Evolutionary conservation across 2,329 filamentous ascomycete genomes (phyloP), one percentile per base, ranked within the genome.

Genomic region (Tympanopsis confertula): DNA sequence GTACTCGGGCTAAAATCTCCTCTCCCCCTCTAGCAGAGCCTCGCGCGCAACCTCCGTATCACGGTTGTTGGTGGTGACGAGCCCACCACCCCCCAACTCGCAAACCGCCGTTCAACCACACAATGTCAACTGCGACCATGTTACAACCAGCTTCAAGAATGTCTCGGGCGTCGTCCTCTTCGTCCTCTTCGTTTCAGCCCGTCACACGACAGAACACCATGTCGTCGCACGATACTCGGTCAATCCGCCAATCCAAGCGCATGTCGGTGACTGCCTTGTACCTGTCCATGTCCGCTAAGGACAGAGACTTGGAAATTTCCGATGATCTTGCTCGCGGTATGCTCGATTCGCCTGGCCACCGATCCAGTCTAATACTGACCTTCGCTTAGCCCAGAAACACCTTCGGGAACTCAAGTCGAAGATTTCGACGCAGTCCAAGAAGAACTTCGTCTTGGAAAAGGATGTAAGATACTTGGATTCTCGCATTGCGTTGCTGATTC

Each of bases 371-470:
- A 44, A 47, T 39, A 50, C 38, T 36, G 37, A 48, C 53, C 43
- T 52, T 40, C 17, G 35, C 18, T 39, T 52, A 94, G 91, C 91
- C 36, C 91, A 98, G 65, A 95, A 94, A 63, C 69, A 80, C 36
- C 68, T 98, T 22, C 82, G 91, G 42, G 91, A 98, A 48, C 70
- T 96, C 46, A 98, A 98, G 59, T 71, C 83, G 38, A 94, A 93
- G 64, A 98, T 98, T 48, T 98, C 91, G 3, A 91, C 87, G 12
- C 91, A 98, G 54, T 96, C 91, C 29, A 98, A 98, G 69, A 96
- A 98, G 77, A 98, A 98, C 63, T 98, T 98, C 56, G 89, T 98
- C 35, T 73, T 98, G 24, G 91, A 98, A 59, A 98, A 98, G 58
- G 91, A 98, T 63, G 91, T 98, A 38, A 82, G 91, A 52, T 98